Evolutionary conservation across 495 filamentous ascomycete genomes (phyloP).

Genomic region (Aspergillus conjunctus): DNA sequence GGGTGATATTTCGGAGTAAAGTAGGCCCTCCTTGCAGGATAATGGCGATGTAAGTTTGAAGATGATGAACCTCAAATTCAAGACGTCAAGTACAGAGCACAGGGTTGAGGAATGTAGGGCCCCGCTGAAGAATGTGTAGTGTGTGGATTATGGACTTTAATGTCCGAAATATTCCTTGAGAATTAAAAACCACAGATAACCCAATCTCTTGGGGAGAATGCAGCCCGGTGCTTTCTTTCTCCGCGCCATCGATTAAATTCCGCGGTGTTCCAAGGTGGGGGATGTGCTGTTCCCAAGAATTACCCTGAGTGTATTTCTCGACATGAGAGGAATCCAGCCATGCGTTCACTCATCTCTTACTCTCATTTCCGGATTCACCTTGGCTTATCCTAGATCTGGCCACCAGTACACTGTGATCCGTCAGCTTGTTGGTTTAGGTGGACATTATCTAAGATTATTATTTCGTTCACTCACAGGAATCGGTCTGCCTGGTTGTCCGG

Average conservation of each 20-base stretch:
- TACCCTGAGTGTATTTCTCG: not conserved
- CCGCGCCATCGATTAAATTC: not conserved
- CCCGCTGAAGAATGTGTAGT: not conserved
- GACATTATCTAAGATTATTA: not conserved
- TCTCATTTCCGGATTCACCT: not conserved
- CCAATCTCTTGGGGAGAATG: not conserved
- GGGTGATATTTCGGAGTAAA: not conserved
- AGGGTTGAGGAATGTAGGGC: not conserved
- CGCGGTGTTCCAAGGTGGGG: constrained; percentile 1
- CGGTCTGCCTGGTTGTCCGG: not conserved
- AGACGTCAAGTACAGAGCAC: not conserved
- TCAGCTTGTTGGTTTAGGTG: constrained; percentile 4
- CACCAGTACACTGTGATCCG: not conserved
- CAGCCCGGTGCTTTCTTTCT: not conserved
- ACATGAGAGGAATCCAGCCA: not conserved
- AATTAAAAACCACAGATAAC: not conserved
- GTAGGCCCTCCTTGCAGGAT: constrained; percentile 8
- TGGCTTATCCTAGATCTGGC: not conserved
- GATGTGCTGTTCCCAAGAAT: not conserved
- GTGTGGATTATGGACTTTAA: not conserved
- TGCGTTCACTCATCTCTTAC: not conserved
- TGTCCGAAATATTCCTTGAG: no score
- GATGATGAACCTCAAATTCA: not conserved
- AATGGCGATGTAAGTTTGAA: not conserved
- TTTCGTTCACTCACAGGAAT: not conserved